Base-by-base conservation (phyloP, 2,329 filamentous ascomycete genomes). In the Eurotiales sp. region DNA sequence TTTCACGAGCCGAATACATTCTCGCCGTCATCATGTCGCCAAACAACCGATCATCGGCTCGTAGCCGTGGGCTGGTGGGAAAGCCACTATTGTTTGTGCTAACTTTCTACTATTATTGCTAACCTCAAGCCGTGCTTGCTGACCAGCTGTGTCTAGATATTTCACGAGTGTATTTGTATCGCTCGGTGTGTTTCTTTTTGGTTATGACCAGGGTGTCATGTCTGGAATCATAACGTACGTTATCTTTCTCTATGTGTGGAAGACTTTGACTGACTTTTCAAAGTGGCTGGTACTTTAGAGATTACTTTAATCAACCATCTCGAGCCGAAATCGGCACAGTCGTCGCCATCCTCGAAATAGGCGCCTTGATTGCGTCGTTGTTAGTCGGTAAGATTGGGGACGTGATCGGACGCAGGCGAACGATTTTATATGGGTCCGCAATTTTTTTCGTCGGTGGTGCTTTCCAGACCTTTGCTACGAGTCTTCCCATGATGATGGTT, bases 301-400 rank as follows among this genome's bases (percentile, higher is more conserved):
- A 91, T 67, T 96, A 96, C 70, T 97, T 99, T 72, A 79, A 91
- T 63, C 84, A 97, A 62, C 93, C 93, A 17, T 86, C 88, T 21
- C 82, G 83, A 61, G 89, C 90, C 42, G 84, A 96, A 68, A 85
- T 99, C 53, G 93, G 92, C 54, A 97, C 91, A 23, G 97, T 97
- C 86, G 93, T 99, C 52, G 92, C 93, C 59, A 97, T 99, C 62
- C 81, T 99, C 53, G 92, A 96, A 73, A 77, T 97, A 48, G 93
- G 93, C 54, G 93, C 93, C 32, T 87, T 99, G 56, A 86, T 95
- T 62, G 87, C 92, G 17, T 97, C 92, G 1, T 73, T 99, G 10
- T 70, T 86, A 25, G 90, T 97, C 30, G 93, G 93, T 45, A 85
- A 86, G 56, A 82, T 97, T 52, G 93, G 93, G 59, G 93, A 99